These are phyloP conservation scores for Pseudocercospora macadamiae DNA, from an alignment of 2,329 filamentous ascomycete genomes.

Conservation along the genomic window DNA sequence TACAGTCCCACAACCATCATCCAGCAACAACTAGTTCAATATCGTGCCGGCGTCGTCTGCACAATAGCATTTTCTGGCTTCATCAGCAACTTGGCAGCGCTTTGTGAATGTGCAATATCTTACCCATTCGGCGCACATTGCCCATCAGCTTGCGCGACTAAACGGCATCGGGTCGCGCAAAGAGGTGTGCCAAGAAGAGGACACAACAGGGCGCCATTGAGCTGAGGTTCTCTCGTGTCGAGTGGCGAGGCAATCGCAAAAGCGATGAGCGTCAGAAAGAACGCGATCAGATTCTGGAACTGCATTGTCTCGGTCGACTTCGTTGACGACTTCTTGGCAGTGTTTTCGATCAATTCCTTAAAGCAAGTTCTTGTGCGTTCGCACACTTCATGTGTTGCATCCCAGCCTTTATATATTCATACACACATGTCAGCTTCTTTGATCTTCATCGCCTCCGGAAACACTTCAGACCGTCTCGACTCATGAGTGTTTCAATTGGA, in stretches of 20 bases:
- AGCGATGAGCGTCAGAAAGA: constrained; percentile 12
- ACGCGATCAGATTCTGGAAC: constrained; percentile 3
- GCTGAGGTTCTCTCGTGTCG: constrained; percentile 15
- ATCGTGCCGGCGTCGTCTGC: constrained; percentile 17
- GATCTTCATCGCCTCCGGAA: neutral
- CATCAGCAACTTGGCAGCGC: neutral
- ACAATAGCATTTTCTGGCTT: constrained; percentile 19
- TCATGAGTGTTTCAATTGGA: neutral
- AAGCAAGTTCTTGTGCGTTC: neutral
- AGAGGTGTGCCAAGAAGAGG: constrained; percentile 16
- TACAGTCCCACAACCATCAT: neutral
- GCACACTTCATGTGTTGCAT: neutral
- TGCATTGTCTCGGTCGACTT: constrained; percentile 12
- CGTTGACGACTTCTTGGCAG: neutral
- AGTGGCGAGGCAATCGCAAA: constrained; percentile 14
- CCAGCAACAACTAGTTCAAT: constrained; percentile 6
- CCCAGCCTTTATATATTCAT: neutral
- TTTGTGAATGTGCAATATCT: neutral
- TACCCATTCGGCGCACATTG: constrained; percentile 22
- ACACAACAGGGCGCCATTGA: constrained; percentile 19
- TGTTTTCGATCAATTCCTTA: neutral
- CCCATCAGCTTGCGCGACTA: constrained; percentile 11
- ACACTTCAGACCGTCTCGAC: neutral
- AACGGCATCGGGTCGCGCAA: constrained; percentile 14
- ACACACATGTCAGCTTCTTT: neutral